These are phyloP conservation scores for Colletotrichum sidae DNA, from an alignment of 2,329 filamentous ascomycete species.

Conservation along the genomic window DNA sequence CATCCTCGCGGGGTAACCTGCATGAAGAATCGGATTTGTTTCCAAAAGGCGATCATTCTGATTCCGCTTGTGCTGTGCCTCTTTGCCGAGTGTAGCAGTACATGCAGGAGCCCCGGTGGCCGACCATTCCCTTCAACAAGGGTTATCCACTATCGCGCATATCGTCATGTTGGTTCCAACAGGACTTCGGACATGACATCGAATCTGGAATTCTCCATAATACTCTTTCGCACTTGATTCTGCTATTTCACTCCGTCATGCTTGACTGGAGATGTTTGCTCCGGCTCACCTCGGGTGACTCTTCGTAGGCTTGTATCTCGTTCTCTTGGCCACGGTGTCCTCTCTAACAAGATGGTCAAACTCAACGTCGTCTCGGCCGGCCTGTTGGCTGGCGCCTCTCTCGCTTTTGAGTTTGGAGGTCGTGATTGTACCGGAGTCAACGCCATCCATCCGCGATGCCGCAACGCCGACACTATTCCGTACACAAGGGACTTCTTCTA, in stretches of 20 bases:
- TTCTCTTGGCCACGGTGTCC: not conserved
- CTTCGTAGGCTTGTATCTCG: not conserved
- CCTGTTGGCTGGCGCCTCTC: not conserved
- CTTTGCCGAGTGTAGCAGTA: constrained; percentile 3
- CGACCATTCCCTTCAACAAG: not conserved
- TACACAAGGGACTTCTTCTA: constrained; percentile 47
- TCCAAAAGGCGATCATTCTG: constrained; percentile 1
- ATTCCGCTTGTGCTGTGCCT: constrained; percentile 20
- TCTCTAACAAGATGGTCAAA: not conserved
- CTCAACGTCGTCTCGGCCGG: not conserved
- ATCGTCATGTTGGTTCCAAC: constrained; percentile 2
- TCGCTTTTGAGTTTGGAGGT: not conserved
- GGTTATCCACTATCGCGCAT: not conserved
- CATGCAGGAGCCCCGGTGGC: not conserved
- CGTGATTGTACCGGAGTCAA: constrained; percentile 19
- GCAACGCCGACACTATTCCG: constrained; percentile 23
- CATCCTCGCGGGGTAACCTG: not conserved
- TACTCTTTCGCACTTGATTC: too few species aligned
- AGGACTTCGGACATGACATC: not conserved
- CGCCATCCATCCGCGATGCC: constrained; percentile 18
- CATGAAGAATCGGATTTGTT: constrained; percentile 1
- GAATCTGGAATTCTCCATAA: too few species aligned
- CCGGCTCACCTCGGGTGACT: too few species aligned
- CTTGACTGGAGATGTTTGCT: too few species aligned
- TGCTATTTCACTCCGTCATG: too few species aligned